Base-by-base conservation (phyloP, 805 yeast species). In the Hanseniaspora guilliermondii region DNA sequence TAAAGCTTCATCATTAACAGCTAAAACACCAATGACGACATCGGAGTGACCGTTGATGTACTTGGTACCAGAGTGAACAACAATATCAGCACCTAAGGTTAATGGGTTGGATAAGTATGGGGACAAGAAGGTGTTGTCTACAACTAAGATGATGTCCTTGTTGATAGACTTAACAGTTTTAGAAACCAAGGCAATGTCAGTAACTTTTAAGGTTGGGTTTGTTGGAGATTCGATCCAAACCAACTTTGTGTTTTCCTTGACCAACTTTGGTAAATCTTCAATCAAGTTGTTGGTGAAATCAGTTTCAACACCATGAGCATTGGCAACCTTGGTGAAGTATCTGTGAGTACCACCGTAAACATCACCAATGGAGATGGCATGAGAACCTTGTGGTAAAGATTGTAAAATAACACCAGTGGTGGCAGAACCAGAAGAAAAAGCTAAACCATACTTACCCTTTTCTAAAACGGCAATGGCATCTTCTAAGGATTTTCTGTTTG, bases 341-440 rank as follows among this genome's bases (percentile, higher is more conserved):
- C 95, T 76, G 73, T 86, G 93, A 56, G 95, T 86, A 62, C 95
- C 95, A 58, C 95, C 95, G 69, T 86, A 86, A 47, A 86, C 95
- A 63, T 86, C 95, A 61, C 85, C 88, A 63, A 85, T 80, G 47
- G 87, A 80, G 49, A 86, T 73, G 41, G 84, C 83, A 64, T 87
- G 93, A 41, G 85, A 74, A 47, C 82, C 83, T 58, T 78, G 76
- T 44, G 85, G 81, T 62, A 87, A 72, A 33, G 84, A 76, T 69
- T 86, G 95, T 63, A 85, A 71, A 44, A 86, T 73, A 60, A 82
- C 76, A 25, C 93, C 86, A 44, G 94, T 85, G 58, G 87, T 76
- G 49, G 95, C 94, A 49, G 88, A 82, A 52, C 95, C 95, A n/a
- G 94, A 84, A 37, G 85, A 70, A 66, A 85, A 82, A 17, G 91